Conservation (phyloP, 1,139 yeast species). For the Geotrichum aggregatum region DNA sequence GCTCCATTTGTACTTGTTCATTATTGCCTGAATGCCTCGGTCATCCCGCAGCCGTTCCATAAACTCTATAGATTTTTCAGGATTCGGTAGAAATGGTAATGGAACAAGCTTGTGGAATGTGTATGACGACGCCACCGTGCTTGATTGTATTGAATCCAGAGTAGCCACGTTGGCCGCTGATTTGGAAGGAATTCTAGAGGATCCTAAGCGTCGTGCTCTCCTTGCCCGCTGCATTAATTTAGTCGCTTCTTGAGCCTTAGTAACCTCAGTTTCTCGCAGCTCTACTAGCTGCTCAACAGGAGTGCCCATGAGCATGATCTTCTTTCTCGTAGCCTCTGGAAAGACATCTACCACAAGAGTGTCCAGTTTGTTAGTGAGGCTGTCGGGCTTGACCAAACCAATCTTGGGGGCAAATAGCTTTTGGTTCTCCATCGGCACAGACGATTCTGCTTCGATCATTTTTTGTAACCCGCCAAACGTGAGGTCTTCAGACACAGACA, state of each 20-base stretch:
- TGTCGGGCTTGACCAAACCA: slow-evolving; percentile 30
- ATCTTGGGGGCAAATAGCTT: slow-evolving; percentile 34
- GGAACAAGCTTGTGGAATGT: slow-evolving; percentile 38
- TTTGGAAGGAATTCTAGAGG: slow-evolving; percentile 4
- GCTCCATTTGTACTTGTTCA: slow-evolving; percentile 38
- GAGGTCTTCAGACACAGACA: slow-evolving; percentile 19
- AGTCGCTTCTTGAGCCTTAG: slow-evolving; percentile 28
- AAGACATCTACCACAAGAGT: slow-evolving; percentile 25
- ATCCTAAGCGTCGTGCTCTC: slow-evolving; percentile 7
- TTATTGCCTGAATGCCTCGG: slow-evolving; percentile 38
- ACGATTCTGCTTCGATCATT: slow-evolving; percentile 31
- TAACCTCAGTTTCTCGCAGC: slow-evolving; percentile 31
- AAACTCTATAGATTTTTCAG: slow-evolving; percentile 33
- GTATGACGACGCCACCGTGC: slow-evolving; percentile 24
- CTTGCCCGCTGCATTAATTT: slow-evolving; percentile 12
- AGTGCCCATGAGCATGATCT: slow-evolving; percentile 34
- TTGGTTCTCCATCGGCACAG: slow-evolving; percentile 32
- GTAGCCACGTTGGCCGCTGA: background rate
- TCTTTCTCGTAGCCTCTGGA: slow-evolving; percentile 26
- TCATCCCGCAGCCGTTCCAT: slow-evolving; percentile 38
- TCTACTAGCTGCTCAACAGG: slow-evolving; percentile 28
- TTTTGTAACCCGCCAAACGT: slow-evolving; percentile 27
- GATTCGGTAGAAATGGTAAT: slow-evolving; percentile 36
- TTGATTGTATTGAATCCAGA: slow-evolving; percentile 4
- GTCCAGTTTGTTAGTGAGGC: slow-evolving; percentile 22